Evolutionary conservation across 2,329 filamentous ascomycete species (phyloP).

Genomic region (Paecilomyces niveus): DNA sequence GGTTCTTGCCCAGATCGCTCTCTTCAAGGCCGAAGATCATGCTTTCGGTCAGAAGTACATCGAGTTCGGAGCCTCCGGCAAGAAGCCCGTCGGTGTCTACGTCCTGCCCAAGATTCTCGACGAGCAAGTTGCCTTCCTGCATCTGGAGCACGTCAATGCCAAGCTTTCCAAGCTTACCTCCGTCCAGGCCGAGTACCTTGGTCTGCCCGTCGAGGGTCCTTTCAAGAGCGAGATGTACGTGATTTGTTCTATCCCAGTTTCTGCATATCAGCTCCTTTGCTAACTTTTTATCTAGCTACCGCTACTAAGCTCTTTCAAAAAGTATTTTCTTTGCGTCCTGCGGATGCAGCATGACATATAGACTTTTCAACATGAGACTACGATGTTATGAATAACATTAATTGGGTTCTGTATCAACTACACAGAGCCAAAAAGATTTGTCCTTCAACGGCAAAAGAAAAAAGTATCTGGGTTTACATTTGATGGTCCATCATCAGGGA

Average conservation of each 20-base stretch:
- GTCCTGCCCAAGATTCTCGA: conserved; percentile 98
- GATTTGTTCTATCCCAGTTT: not conserved
- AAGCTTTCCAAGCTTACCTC: conserved; percentile 81
- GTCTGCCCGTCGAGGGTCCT: conserved; percentile 76
- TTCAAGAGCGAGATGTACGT: conserved; percentile 89
- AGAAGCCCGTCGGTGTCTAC: conserved; percentile 88
- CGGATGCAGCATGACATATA: conserved; percentile 31
- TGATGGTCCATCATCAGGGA: conserved; percentile 3
- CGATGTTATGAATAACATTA: conserved; percentile 50
- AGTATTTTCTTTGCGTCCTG: conserved; percentile 13
- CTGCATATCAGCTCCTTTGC: not conserved
- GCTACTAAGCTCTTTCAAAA: conserved; percentile 52
- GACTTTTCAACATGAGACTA: conserved; percentile 53
- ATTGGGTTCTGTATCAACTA: conserved; percentile 30
- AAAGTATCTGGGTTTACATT: conserved; percentile 27
- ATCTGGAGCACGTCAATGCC: conserved; percentile 87
- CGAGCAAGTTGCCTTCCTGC: conserved; percentile 93
- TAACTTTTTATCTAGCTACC: conserved; percentile 44
- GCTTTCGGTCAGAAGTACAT: conserved; percentile 89
- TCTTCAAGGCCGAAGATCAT: conserved; percentile 87
- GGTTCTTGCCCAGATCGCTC: conserved; percentile 97
- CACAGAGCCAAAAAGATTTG: conserved; percentile 43
- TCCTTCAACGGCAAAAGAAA: conserved; percentile 56
- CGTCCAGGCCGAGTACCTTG: conserved; percentile 92
- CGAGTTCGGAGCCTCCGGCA: conserved; percentile 88